These are phyloP conservation scores for Chamaenerion angustifolium DNA, from an alignment of 345 rosid species.

Conservation along the genomic window DNA sequence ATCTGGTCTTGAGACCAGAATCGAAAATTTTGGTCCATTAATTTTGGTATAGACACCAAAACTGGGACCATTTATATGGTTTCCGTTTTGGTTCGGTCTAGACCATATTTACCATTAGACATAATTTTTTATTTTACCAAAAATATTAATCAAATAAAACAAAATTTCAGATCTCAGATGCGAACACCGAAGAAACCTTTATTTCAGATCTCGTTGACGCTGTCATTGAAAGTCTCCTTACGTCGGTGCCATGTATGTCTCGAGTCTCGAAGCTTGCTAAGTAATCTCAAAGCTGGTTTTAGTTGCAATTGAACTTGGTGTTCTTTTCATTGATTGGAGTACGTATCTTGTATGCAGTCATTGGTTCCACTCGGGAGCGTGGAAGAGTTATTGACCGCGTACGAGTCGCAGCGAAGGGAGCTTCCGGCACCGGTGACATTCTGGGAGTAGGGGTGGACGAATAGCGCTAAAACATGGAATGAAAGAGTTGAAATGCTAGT, in stretches of 20 bases:
- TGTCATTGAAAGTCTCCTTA: conserved; percentile 87
- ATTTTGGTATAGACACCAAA: too few species aligned
- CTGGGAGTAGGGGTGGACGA: conserved; percentile 99
- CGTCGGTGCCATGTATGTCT: conserved; percentile 97
- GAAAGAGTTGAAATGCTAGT: conserved; percentile 97
- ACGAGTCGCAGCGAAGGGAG: conserved; percentile 85
- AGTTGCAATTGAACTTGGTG: too few species aligned
- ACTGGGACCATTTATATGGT: too few species aligned
- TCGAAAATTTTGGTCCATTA: too few species aligned
- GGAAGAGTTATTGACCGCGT: conserved; percentile 73
- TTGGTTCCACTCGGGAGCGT: conserved; percentile 92
- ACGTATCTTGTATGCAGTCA: conserved; percentile 36
- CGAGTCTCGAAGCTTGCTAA: conserved; percentile 97
- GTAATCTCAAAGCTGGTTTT: conserved; percentile 17
- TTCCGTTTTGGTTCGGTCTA: too few species aligned
- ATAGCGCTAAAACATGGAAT: conserved; percentile 98
- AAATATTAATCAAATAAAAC: too few species aligned
- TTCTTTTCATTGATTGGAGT: too few species aligned
- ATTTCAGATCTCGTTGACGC: conserved; percentile 98
- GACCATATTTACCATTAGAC: too few species aligned
- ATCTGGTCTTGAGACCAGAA: too few species aligned
- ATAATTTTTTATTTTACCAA: too few species aligned
- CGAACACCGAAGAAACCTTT: conserved; percentile 80
- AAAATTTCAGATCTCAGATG: too few species aligned
- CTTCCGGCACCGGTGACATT: conserved; percentile 81